Evolutionary conservation across 139 green algal genomes (phyloP), one percentile per base, ranked within the genome.

Genomic region (Coelastrella sp.): DNA sequence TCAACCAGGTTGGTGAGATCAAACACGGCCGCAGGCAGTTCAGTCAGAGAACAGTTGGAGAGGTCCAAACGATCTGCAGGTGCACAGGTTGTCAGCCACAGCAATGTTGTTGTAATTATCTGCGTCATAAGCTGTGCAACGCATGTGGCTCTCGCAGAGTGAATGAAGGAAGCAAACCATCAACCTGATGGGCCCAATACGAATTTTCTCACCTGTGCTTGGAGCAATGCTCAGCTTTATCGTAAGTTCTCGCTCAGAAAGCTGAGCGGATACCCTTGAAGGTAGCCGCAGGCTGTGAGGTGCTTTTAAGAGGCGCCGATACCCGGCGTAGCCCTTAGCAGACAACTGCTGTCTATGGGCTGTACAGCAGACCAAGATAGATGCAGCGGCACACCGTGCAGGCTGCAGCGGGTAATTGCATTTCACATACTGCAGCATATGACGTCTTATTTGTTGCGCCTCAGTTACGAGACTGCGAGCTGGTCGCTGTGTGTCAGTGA

Each of bases 41-140:
- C 60, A 6, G 68, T 25, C 20, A 97, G 90, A 17, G 73, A 92
- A 49, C 91, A 96, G 14, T 97, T 93, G 35, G 93, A 96, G 12
- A 98, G 89, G 82, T 98, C 96, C 78, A 98, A 90, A 66, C 91
- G 93, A 20, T 93, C 93, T 25, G 93, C 66, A 65, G 8, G 49
- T 17, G 49, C 81, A 24, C 19, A 63, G 35, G 10, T 19, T 15
- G 20, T 19, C 22, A 76, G 12, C 61, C 15, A 59, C 8, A 35
- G 17, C 22, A 17, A 8, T 78, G 72, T 22, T 3, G 65, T 73
- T 4, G 65, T 3, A 0, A 17, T 6, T 22, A 17, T 73, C 4
- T 73, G 65, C 65, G 4, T 15, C 3, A 73, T 17, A 73, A 73
- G 4, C 14, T 73, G 3, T 4, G 1, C 14, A 17, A 17, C 15